Evolutionary conservation across 352 stramenopile genomes (phyloP), one percentile per base, ranked within the genome.

Genomic region (Phytophthora hybrid): DNA sequence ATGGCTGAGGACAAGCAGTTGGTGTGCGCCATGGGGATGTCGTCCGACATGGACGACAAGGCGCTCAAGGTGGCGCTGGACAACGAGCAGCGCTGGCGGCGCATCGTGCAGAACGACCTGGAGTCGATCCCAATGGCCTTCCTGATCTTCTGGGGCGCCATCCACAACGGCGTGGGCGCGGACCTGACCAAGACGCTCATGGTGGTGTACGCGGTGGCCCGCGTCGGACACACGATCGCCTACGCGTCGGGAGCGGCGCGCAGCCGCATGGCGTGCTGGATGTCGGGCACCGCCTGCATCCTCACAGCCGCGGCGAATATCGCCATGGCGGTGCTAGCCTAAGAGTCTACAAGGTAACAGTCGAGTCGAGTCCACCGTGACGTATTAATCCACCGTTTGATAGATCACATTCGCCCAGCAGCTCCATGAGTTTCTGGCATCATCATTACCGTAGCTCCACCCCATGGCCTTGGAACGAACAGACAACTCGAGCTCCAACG

Each of bases 91-190:
- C 78, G 84, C 16, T 91, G 84, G 81, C 72, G 78, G 16, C 78
- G 80, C 49, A 91, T 91, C 61, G 67, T 88, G 53, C 67, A 77
- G 58, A 91, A 91, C 72, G 83, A 91, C 58, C 52, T 88, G 29
- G 83, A 89, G 71, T 87, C 83, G 37, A 84, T 91, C 19, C 83
- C 84, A 19, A 29, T 91, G 16, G 75, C 77, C 23, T 66, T 89
- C 21, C 39, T 84, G 3, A 63, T 89, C 23, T 89, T 87, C 51
- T 76, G 59, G 41, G 76, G 66, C 9, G 67, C 77, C 18, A 81
- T 89, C 39, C 59, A 82, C 10, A 80, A 81, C 18, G 76, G 76
- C 3, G 78, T 80, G 56, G 78, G 79, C 51, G 59, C 78, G 34
- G 47, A 67, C 34, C 72, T 89, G 9, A 83, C 64, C 37, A 72